Evolutionary conservation across 2,329 filamentous ascomycete species (phyloP), one percentile per base, ranked within the genome.

Genomic region (Aquanectria penicillioides): DNA sequence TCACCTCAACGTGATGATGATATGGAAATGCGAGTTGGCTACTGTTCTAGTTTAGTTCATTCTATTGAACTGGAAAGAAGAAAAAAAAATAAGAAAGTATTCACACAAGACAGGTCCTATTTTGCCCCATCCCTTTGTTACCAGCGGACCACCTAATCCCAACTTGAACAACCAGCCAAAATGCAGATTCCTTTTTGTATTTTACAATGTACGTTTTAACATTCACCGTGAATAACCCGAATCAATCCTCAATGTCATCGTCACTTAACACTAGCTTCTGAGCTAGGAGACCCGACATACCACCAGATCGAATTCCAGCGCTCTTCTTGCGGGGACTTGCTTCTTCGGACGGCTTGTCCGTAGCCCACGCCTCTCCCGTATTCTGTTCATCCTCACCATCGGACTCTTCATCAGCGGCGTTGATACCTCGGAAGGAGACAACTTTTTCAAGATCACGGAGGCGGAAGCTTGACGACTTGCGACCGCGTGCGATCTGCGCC

Each of bases 191-290:
- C 10, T 25, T 36, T 13, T 22, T 18, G n/a, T 48, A 48, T 48
- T 48, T 26, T 57, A 57, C 46, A 47, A 11, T 40, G 26, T 23
- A 52, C 40, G 41, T 53, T 37, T 18, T 13, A 10, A 28, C 23
- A 17, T 34, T 23, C 15, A 11, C 7, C 17, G 11, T 46, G 18
- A 38, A 36, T n/a, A 15, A 22, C 26, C 36, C 13, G 12, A 40
- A 52, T 85, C 79, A 79, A 68, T 94, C 91, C 73, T 93, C 90
- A 71, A 95, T 94, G 78, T 95, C 92, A 76, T 95, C 92, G 69
- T 95, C 92, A 66, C 89, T 92, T 34, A 94, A 77, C 38, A 92
- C 85, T 63, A 94, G 76, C 68, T 89, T 90, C 73, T 88, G 86
- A 61, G 87, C 83, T 36, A 81, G 78, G 62, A 83, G 71, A 23